Evolutionary conservation across 805 yeast genomes (phyloP).

Genomic region (Pachysolen tannophilus): DNA sequence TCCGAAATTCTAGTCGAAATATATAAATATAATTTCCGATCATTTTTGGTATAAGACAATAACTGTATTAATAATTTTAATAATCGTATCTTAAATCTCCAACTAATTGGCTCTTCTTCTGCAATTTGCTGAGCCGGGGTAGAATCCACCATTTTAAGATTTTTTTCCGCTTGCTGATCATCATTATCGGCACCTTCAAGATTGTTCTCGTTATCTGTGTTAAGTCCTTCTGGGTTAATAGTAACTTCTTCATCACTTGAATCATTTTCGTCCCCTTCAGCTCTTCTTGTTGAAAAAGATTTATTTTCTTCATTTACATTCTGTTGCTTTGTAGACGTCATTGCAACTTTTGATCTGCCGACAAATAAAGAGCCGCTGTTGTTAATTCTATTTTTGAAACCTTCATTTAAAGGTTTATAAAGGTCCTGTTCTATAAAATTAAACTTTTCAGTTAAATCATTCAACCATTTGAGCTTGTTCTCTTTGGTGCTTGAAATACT

Average conservation of each 20-base stretch:
- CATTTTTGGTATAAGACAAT: slow-evolving; percentile 29
- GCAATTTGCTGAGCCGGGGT: slow-evolving; percentile 14
- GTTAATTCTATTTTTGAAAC: slow-evolving; percentile 20
- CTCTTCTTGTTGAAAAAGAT: slow-evolving; percentile 2
- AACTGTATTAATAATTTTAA: slow-evolving; percentile 38
- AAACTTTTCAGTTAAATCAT: slow-evolving; percentile 19
- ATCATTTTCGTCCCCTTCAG: slow-evolving; percentile 10
- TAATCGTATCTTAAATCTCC: slow-evolving; percentile 46
- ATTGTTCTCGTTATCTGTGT: slow-evolving; percentile 11
- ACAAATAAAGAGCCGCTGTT: slow-evolving; percentile 23
- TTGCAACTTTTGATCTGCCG: slow-evolving; percentile 5
- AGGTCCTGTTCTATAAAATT: slow-evolving; percentile 17
- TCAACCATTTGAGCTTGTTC: slow-evolving; percentile 20
- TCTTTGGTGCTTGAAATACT: slow-evolving; percentile 3
- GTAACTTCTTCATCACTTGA: slow-evolving; percentile 16
- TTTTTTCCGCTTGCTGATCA: background rate
- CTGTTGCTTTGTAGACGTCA: slow-evolving; percentile 6
- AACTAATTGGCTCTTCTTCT: slow-evolving; percentile 47
- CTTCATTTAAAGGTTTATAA: slow-evolving; percentile 14
- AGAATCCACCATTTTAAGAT: slow-evolving; percentile 8
- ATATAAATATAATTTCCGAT: slow-evolving; percentile 28
- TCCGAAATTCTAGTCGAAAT: slow-evolving; percentile 47
- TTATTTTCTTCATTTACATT: slow-evolving; percentile 2
- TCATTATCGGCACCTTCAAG: slow-evolving; percentile 7
- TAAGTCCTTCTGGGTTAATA: slow-evolving; percentile 8